Evolutionary conservation across 2,329 filamentous ascomycete species (phyloP).

Genomic region (Ascochyta rabiei): DNA sequence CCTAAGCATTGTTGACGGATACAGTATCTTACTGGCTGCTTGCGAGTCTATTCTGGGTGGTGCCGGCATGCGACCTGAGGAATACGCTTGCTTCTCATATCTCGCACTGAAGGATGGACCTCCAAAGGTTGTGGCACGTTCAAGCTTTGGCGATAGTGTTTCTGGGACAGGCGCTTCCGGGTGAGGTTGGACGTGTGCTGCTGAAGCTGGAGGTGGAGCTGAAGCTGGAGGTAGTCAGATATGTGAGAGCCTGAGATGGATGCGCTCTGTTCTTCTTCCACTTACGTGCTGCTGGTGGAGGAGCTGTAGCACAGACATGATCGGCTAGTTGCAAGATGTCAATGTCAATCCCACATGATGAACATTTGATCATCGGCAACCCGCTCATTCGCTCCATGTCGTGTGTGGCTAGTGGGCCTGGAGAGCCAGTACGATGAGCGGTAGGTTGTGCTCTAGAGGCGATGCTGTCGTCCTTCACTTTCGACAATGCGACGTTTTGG

Average conservation of each 20-base stretch:
- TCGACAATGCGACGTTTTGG: conserved; percentile 13
- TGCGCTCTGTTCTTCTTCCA: conserved; percentile 34
- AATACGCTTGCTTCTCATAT: conserved; percentile 42
- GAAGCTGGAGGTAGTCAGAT: not conserved
- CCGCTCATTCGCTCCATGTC: conserved; percentile 41
- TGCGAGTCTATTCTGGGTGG: conserved; percentile 63
- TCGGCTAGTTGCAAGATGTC: conserved; percentile 87
- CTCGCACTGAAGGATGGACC: conserved; percentile 37
- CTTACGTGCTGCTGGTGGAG: conserved; percentile 47
- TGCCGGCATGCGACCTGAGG: conserved; percentile 52
- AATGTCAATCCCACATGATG: conserved; percentile 62
- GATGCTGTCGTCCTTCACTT: conserved; percentile 3
- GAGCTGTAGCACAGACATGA: conserved; percentile 68
- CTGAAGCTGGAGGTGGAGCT: conserved; percentile 3
- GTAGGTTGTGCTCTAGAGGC: conserved; percentile 10
- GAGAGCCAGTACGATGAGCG: conserved; percentile 1
- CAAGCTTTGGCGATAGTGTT: conserved; percentile 30
- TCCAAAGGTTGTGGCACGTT: conserved; percentile 42
- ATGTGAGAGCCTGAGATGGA: conserved; percentile 1
- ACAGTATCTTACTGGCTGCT: conserved; percentile 60
- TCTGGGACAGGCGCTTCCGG: conserved; percentile 9
- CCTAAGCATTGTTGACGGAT: too few relatives aligned
- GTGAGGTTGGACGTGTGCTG: conserved; percentile 7
- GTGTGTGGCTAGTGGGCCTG: conserved; percentile 21
- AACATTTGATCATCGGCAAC: conserved; percentile 49